Conservation (phyloP, 1,284 basidiomycete genomes). For the Moesziomyces globuligerus region DNA sequence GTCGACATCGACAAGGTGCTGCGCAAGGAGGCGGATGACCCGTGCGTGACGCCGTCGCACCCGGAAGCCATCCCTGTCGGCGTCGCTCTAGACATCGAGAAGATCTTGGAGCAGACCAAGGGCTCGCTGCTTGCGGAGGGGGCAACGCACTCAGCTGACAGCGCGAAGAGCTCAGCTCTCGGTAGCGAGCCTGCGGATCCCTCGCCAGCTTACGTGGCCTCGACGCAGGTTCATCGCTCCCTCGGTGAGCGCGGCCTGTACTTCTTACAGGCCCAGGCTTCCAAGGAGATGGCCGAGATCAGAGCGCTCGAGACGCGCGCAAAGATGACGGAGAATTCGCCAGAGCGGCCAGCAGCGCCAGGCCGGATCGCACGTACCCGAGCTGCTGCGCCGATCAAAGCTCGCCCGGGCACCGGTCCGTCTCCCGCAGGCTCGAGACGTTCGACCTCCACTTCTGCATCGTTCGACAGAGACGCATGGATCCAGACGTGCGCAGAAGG, state of each 20-base stretch:
- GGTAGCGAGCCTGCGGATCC: neutral
- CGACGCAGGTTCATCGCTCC: conserved; percentile 58
- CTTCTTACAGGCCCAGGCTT: conserved; percentile 64
- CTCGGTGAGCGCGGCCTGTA: conserved; percentile 57
- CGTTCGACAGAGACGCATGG: conserved; percentile 40
- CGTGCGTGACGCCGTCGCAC: conserved; percentile 93
- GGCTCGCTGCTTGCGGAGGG: conserved; percentile 54
- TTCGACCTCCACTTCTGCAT: conserved; percentile 1
- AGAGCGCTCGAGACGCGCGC: conserved; percentile 57
- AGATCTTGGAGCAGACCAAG: conserved; percentile 72
- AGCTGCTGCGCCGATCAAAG: conserved; percentile 1
- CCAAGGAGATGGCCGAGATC: conserved; percentile 61
- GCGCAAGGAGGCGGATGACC: conserved; percentile 95
- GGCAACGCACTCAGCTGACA: neutral
- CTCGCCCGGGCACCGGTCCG: conserved; percentile 1
- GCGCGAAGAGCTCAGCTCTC: neutral
- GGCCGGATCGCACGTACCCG: conserved; percentile 7
- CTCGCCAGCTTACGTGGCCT: conserved; percentile 49
- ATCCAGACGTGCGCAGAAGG: conserved; percentile 44
- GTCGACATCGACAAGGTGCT: conserved; percentile 92
- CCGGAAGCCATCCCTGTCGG: conserved; percentile 83
- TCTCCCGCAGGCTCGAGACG: conserved; percentile 16
- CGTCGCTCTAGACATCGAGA: conserved; percentile 81
- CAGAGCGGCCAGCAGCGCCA: conserved; percentile 4
- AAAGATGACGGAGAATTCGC: conserved; percentile 30